phyloP scores from a whole-genome alignment of 129 eudicot genomes.

The Apium graveolens region DNA sequence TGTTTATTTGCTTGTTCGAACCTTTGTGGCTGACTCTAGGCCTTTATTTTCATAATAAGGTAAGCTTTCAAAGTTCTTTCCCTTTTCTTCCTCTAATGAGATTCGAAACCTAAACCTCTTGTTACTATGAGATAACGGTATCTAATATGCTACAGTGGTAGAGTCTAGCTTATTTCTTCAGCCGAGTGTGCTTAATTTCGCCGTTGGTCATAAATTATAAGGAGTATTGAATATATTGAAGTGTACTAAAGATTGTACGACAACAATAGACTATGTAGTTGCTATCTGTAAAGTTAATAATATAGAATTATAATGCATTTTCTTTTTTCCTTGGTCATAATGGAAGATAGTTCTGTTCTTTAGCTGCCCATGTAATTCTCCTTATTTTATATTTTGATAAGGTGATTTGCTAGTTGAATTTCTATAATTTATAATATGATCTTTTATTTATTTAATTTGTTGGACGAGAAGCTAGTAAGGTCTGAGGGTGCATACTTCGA shows the following conservation, averaged over 20 bases:
- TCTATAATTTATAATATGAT: background rate
- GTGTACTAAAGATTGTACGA: background rate
- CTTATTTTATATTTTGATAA: background rate
- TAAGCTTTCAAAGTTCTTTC: background rate
- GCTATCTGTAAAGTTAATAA: background rate
- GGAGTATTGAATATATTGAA: background rate
- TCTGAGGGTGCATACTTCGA: background rate
- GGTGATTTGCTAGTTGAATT: background rate
- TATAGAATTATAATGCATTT: background rate
- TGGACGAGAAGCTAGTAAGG: background rate
- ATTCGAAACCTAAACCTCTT: background rate
- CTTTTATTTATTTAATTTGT: background rate
- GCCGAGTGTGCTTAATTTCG: background rate
- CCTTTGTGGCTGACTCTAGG: background rate
- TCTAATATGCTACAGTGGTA: background rate
- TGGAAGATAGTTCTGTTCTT: background rate
- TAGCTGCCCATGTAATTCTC: background rate
- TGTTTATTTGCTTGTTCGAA: background rate
- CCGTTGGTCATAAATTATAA: background rate
- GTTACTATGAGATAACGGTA: background rate
- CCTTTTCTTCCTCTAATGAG: background rate
- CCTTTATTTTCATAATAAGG: background rate
- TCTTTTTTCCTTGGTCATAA: background rate
- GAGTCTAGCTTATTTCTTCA: background rate
- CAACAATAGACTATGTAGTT: background rate